A percentile compares a stretch with the other conserved stretches of the same genome.
Evolutionary conservation across 257 asterid species (phyloP).

Genomic region (Ocimum tenuiflorum): DNA sequence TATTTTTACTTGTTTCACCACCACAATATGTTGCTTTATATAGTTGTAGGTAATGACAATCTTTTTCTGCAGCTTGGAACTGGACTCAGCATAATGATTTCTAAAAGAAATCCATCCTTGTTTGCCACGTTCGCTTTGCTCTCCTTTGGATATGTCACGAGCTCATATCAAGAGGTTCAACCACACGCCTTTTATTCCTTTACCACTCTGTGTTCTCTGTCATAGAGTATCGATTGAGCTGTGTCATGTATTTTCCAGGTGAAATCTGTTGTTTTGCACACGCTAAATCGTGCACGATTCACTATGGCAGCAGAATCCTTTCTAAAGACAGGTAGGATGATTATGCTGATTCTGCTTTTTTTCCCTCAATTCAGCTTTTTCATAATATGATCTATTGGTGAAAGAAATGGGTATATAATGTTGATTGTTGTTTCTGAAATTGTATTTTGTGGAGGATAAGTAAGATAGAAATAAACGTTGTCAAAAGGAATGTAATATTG

Average conservation of each 20-base stretch:
- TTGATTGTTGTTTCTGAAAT: not conserved
- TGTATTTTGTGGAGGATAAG: not conserved
- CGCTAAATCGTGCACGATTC: slow-evolving; percentile 90
- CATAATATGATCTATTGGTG: not conserved
- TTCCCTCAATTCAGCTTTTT: not conserved
- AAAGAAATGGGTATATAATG: not conserved
- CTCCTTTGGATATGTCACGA: slow-evolving; percentile 85
- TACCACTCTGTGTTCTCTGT: not conserved
- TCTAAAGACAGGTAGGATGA: slow-evolving; percentile 65
- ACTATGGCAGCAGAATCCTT: slow-evolving; percentile 93
- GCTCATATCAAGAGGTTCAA: slow-evolving; percentile 92
- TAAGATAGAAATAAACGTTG: not conserved
- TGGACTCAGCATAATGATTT: slow-evolving; percentile 78
- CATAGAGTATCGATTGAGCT: slow-evolving; percentile 6
- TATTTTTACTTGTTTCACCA: not conserved
- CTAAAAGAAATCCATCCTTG: slow-evolving; percentile 89
- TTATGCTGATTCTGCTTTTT: not conserved
- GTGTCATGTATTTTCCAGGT: slow-evolving; percentile 41
- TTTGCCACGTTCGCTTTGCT: slow-evolving; percentile 69
- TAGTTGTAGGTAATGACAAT: not conserved
- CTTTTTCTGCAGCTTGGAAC: slow-evolving; percentile 78
- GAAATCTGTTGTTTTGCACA: slow-evolving; percentile 88
- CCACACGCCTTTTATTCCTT: not conserved
- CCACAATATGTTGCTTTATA: slow-evolving; percentile 1
- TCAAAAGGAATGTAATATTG: not conserved